Base-by-base conservation (phyloP, 2,329 filamentous ascomycete species). In the Hypoxylon sp. region DNA sequence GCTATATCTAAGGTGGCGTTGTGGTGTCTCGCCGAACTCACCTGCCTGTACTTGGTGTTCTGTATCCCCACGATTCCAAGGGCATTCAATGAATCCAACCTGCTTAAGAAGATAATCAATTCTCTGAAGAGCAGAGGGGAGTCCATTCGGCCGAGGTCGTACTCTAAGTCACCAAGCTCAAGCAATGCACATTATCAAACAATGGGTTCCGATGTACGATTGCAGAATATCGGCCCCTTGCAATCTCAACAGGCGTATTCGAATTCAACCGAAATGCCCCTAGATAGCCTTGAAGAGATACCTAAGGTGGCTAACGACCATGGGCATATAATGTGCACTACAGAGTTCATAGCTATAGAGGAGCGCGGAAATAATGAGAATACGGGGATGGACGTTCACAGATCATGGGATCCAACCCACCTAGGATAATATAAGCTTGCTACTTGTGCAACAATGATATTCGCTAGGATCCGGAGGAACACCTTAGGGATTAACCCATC, bases 1-100 rank as follows among this genome's bases (percentile, higher is more conserved):
- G 38, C 38, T 19, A 43, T 43, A 43, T 43, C 38, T 3, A 43
- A 43, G 38, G 38, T 43, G n/a, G 38, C 38, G 38, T 17, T 43
- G 17, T 43, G 38, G 38, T 43, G 38, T n/a, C 38, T 43, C 7
- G 38, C 38, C 7, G 38, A 43, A 5, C 38, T 43, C 17, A 43
- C 38, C 14, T 43, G 38, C 17, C 38, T 43, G 14, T 43, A 43
- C 38, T 10, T 43, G 38, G 38, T 43, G 17, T 43, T 43, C 17
- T 43, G 38, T 13, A 21, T 43, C 17, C 38, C 38, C 3, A 43
- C 38, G 2, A 43, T 43, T 43, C 38, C 38, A 19, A 43, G 38
- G 17, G 38, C 38, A 43, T 43, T 43, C 17, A 43, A 17, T 11
- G 38, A 43, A 21, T 43, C 38, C 17, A 43, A 11, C 17, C 14